A percentile compares a stretch with the other conserved stretches of the same genome.
phyloP scores from a whole-genome alignment of 305 asterid species.

The Fraxinus latifolia region DNA sequence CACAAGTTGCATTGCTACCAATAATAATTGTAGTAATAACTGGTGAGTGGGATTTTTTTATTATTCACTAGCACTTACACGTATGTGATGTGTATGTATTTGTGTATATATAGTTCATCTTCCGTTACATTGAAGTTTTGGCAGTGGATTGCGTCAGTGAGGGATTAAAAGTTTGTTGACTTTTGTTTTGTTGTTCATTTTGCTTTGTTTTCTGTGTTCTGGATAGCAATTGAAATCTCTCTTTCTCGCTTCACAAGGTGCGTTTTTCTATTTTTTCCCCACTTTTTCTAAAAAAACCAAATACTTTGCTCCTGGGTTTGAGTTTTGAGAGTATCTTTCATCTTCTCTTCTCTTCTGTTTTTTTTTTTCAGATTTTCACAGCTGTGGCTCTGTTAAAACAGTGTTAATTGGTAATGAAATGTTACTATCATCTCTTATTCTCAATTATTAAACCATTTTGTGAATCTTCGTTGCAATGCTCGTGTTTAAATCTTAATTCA shows the following conservation, averaged over 20 bases:
- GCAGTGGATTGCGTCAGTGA: conserved; percentile 17
- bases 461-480: conserved; percentile 2
- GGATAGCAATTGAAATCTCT: conserved; percentile 20
- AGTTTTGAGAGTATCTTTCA: conserved; percentile 17
- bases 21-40: neutral
- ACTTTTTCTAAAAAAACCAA: neutral
- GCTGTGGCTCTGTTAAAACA: conserved; percentile 4
- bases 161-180: neutral
- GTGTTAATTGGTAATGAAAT: conserved; percentile 14
- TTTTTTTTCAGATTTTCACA: neutral
- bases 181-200: conserved; percentile 1
- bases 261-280: conserved; percentile 4
- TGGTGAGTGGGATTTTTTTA: neutral
- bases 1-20: neutral
- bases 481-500: neutral
- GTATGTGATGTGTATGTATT: neutral
- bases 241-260: conserved; percentile 17
- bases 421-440: conserved; percentile 3
- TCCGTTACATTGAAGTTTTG: conserved; percentile 1
- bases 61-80: neutral
- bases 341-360: neutral
- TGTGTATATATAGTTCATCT: neutral
- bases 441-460: neutral
- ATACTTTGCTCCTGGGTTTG: conserved; percentile 22
- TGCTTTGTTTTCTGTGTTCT: conserved; percentile 33